A percentile compares a stretch with the other conserved stretches of the same genome.
These are phyloP conservation scores for Tulasnella sp. DNA, from an alignment of 768 basidiomycete species.

Conservation along the genomic window DNA sequence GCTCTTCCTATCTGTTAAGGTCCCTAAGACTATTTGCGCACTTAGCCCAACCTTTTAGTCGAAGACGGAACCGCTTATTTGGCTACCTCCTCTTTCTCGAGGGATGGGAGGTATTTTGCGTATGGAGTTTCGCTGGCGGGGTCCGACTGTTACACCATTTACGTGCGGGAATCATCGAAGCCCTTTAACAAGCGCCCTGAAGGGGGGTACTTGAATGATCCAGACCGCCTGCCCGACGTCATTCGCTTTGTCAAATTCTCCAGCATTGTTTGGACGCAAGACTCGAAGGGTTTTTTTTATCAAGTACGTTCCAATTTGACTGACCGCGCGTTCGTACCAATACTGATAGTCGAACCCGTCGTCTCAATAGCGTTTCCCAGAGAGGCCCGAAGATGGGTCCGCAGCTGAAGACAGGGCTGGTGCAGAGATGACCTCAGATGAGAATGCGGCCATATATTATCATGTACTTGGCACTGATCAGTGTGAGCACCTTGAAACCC, in stretches of 20 bases:
- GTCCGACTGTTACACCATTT: conserved; percentile 71
- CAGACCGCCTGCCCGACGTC: conserved; percentile 62
- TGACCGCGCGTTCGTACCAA: too few species aligned
- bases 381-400: conserved; percentile 51
- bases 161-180: conserved; percentile 62
- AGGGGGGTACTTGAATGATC: conserved; percentile 36
- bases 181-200: conserved; percentile 58
- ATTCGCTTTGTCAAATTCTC: conserved; percentile 80
- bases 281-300: conserved; percentile 84
- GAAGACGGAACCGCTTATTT: conserved; percentile 74
- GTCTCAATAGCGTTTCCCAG: conserved; percentile 68
- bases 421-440: conserved; percentile 63
- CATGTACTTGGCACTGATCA: conserved; percentile 70
- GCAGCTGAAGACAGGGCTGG: conserved; percentile 51
- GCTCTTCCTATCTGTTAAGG: not conserved
- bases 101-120: conserved; percentile 70
- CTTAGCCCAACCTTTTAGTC: conserved; percentile 69
- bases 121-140: conserved; percentile 77
- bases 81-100: conserved; percentile 61
- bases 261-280: conserved; percentile 69
- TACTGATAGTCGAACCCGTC: too few species aligned
- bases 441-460: too few species aligned
- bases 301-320: too few species aligned
- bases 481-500: conserved; percentile 53
- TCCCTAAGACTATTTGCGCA: not conserved